Evolutionary conservation across 225 moss, liverwort and hornwort genomes (phyloP), one percentile per base, ranked within the genome.

Genomic region (Marchantia paleacea): DNA sequence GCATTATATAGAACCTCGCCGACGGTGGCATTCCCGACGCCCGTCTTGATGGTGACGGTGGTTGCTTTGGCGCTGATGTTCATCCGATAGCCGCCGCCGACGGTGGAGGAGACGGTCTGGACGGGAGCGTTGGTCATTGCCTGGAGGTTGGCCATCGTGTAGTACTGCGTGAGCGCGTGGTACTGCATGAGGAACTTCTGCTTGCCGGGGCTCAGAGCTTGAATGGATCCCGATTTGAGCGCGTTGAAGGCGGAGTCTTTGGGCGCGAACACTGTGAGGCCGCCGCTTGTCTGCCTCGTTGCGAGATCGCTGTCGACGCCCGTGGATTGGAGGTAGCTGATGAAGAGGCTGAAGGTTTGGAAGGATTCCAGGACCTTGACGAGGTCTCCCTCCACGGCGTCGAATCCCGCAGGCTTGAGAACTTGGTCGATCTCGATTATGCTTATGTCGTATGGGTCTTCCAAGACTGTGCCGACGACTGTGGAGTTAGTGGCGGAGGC

Each of bases 361-460:
- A 85, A 84, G 3, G 77, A 29, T 28, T 75, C 58, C 49, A 90
- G 75, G n/a, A 90, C 78, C 10, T 55, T 70, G 4, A 81, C 80
- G 7, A 90, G 39, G 60, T 90, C 85, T 3, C 52, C 84, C n/a
- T 52, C 61, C 0, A 53, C 15, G 8, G 78, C 51, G 26, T 82
- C 85, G 25, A 88, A 88, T 9, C 85, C 88, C 0, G 66, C 15
- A 0, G 78, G 82, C 8, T 75, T 52, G 0, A 88, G 15, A 2
- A 85, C 83, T 2, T 62, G 11, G 20, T 85, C 69, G 13, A 86
- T 13, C 69, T 88, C 15, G 2, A 88, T 79, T 24, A 92, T 82
- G 52, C 90, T 94, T 81, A 91, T 87, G 83, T 89, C 89, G 84
- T 91, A 96, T 0, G 91, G 91, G 6, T 30, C 67, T 18, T 88